Evolutionary conservation across 108 stramenopile species (phyloP), one percentile per base, ranked within the genome.

Genomic region (Chaetoceros tenuissimus): DNA sequence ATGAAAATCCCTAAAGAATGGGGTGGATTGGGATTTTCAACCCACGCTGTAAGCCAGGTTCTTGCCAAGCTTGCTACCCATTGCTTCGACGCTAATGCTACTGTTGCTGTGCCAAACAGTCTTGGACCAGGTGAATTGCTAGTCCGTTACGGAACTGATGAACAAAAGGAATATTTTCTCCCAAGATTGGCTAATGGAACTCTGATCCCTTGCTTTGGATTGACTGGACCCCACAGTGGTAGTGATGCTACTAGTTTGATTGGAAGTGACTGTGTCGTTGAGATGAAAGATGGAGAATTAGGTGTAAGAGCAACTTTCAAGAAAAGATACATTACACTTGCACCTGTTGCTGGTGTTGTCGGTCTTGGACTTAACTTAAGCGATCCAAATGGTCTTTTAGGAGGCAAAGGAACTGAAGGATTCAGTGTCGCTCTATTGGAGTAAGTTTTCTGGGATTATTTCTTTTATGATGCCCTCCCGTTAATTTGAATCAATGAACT

Each of bases 311-410:
- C 96, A 3, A 82, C 80, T 48, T 98, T 98, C 86, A 94, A 98
- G 73, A 98, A 98, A 81, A 71, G 97, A 57, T 98, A 98, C 85
- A 98, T 98, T 70, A 98, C 97, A 1, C 71, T 98, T 52, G 97
- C 97, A 25, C 97, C 97, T 1, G 92, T 98, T 3, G 97, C 97
- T 44, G 97, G 97, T 30, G 87, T 95, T 52, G 96, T 98, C 25
- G 97, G 97, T 7, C 63, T 98, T 31, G 97, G 95, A 10, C 81
- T 98, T 68, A 92, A 94, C 54, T 66, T 97, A 26, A 69, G 68
- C 44, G 97, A 98, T 83, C 97, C 97, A 17, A 76, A 96, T 46
- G 79, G 84, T 46, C 77, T 98, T 45, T 81, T 98, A 58, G 86
- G 87, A 62, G 96, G 95, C 52, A 53, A 62, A 7, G 96, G 97